Evolutionary conservation across 352 stramenopile genomes (phyloP).

Genomic region (Phytophthora brassicae): DNA sequence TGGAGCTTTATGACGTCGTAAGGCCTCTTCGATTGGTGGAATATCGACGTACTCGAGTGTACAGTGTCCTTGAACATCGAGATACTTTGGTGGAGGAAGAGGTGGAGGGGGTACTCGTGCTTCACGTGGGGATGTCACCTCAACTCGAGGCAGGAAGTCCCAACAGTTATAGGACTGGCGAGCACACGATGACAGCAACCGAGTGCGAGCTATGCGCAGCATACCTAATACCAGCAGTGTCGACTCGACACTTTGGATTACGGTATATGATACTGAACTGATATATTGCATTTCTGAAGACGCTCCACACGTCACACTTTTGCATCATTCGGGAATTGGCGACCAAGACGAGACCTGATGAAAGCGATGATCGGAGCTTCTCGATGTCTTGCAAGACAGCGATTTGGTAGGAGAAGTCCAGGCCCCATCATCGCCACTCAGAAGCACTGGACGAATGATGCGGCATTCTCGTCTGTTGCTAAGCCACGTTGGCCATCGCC

Average conservation of each 20-base stretch:
- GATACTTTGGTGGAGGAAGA: conserved; percentile 31
- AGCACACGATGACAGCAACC: conserved; percentile 11
- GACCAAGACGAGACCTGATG: conserved; percentile 12
- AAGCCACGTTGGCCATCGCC: conserved; percentile 18
- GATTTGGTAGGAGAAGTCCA: neutral
- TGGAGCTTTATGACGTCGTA: neutral
- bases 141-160: conserved; percentile 24
- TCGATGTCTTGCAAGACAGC: conserved; percentile 3
- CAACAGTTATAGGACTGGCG: conserved; percentile 18
- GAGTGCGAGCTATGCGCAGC: conserved; percentile 7
- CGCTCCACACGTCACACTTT: no score
- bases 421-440: neutral
- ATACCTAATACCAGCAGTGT: no score
- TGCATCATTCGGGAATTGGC: conserved; percentile 16
- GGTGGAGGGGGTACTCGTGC: conserved; percentile 18
- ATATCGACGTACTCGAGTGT: conserved; percentile 43
- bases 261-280: no score
- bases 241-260: conserved; percentile 26
- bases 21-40: neutral
- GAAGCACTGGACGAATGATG: neutral
- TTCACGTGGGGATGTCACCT: conserved; percentile 6
- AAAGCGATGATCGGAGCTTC: conserved; percentile 6
- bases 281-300: conserved; percentile 8
- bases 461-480: no score
- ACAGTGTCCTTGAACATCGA: conserved; percentile 35